Conservation (phyloP, 352 stramenopile genomes). For the Peronospora destructor region DNA sequence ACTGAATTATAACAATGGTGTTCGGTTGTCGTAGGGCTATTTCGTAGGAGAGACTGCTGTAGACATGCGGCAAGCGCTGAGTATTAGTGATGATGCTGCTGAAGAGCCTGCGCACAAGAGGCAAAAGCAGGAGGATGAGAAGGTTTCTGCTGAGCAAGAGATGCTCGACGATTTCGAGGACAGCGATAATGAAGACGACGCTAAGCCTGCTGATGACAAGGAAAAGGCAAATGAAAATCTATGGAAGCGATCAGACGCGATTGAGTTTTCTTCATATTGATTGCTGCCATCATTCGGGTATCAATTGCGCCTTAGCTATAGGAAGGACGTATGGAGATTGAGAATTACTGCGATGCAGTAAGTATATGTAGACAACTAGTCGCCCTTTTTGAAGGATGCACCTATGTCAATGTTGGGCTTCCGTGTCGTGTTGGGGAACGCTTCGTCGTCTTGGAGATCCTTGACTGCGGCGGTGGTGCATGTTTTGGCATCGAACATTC, state of each 20-base stretch:
- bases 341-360: not conserved
- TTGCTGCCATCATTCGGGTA: conserved; percentile 3
- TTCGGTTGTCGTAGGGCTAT: conserved; percentile 45
- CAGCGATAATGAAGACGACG: conserved; percentile 53
- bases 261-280: conserved; percentile 68
- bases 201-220: conserved; percentile 7
- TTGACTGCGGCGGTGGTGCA: conserved; percentile 22
- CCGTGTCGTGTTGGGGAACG: conserved; percentile 14
- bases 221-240: conserved; percentile 20
- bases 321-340: not conserved
- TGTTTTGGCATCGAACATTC: conserved; percentile 39
- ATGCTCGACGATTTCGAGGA: conserved; percentile 84
- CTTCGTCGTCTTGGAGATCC: conserved; percentile 25
- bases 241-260: conserved; percentile 66
- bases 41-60: conserved; percentile 69
- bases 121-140: conserved; percentile 21
- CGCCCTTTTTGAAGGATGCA: conserved; percentile 52
- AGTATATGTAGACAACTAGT: conserved; percentile 21
- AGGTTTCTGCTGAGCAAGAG: conserved; percentile 66
- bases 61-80: conserved; percentile 51
- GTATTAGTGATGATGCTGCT: not conserved
- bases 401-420: conserved; percentile 20
- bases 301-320: conserved; percentile 3
- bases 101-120: conserved; percentile 14
- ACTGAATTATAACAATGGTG: not conserved